A percentile compares a stretch with the other conserved stretches of the same genome.
Conservation (phyloP, 2,329 filamentous ascomycete genomes). For the Aspergillus proliferans region DNA sequence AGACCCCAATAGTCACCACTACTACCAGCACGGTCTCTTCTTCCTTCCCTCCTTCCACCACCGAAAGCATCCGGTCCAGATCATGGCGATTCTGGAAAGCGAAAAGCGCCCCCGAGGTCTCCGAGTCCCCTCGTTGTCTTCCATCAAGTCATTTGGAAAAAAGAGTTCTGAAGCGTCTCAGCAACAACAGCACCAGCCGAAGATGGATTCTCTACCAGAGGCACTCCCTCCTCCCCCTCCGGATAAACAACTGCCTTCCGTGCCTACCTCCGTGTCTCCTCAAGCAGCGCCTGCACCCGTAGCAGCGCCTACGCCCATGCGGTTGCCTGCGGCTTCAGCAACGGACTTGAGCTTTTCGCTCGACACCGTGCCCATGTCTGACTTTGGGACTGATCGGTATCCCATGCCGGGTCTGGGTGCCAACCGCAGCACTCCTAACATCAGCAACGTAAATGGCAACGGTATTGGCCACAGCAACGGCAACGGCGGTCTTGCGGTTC, state of each 20-base stretch:
- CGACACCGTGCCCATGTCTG: neutral
- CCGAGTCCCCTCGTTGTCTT: constrained; percentile 27
- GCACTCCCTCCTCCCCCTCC: constrained; percentile 10
- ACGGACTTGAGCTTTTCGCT: neutral
- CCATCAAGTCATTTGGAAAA: constrained; percentile 23
- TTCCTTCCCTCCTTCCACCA: neutral
- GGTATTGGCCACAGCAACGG: neutral
- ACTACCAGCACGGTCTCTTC: no score
- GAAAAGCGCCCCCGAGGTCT: constrained; percentile 29
- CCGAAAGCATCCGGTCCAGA: neutral
- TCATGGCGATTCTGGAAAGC: constrained; percentile 30
- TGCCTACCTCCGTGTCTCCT: constrained; percentile 10
- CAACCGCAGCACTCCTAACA: neutral
- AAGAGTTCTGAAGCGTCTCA: constrained; percentile 14
- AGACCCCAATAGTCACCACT: no score
- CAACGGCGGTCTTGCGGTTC: neutral
- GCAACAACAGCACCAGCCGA: constrained; percentile 12
- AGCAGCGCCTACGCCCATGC: constrained; percentile 5
- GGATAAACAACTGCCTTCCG: constrained; percentile 22
- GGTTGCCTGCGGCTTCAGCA: neutral
- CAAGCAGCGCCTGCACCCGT: neutral
- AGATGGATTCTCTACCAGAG: constrained; percentile 10
- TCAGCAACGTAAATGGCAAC: neutral
- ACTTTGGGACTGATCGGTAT: neutral
- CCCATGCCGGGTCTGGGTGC: neutral